Conservation (phyloP, 2,329 filamentous ascomycete genomes). For the Thielaviopsis euricoi region DNA sequence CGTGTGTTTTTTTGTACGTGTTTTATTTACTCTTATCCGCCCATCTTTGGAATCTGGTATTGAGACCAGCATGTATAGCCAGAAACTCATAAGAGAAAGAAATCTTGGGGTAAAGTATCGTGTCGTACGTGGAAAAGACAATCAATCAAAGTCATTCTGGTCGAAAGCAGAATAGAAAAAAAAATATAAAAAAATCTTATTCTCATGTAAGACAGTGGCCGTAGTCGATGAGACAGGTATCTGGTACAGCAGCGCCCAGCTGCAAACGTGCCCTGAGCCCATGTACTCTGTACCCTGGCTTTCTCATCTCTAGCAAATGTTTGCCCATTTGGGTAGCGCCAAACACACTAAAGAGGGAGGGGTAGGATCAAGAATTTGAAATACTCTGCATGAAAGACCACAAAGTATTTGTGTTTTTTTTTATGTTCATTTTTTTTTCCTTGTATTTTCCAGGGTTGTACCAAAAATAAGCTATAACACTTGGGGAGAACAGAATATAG, state of each 20-base stretch:
- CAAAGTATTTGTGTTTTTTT: conserved; percentile 8
- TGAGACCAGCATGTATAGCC: too few species aligned
- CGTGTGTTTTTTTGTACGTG: too few species aligned
- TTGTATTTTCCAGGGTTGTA: neutral
- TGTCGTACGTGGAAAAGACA: too few species aligned
- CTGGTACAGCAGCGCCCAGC: neutral
- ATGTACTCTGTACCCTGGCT: neutral
- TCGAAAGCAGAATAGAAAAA: too few species aligned
- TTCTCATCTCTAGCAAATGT: neutral
- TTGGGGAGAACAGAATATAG: neutral
- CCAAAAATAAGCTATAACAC: neutral
- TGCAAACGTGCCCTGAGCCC: neutral
- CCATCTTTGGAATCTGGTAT: too few species aligned
- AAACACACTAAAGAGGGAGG: neutral
- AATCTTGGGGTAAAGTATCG: too few species aligned
- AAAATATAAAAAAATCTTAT: neutral
- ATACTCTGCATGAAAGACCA: neutral
- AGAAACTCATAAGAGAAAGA: too few species aligned
- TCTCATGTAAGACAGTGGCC: neutral
- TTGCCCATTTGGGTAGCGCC: neutral
- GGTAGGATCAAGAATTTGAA: conserved; percentile 2
- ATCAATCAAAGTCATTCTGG: too few species aligned
- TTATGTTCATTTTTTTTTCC: too few species aligned
- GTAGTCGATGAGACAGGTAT: neutral
- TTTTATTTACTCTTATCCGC: too few species aligned